Conservation (phyloP, 495 filamentous ascomycete species). For the Pseudomonodictys pantanalensis region DNA sequence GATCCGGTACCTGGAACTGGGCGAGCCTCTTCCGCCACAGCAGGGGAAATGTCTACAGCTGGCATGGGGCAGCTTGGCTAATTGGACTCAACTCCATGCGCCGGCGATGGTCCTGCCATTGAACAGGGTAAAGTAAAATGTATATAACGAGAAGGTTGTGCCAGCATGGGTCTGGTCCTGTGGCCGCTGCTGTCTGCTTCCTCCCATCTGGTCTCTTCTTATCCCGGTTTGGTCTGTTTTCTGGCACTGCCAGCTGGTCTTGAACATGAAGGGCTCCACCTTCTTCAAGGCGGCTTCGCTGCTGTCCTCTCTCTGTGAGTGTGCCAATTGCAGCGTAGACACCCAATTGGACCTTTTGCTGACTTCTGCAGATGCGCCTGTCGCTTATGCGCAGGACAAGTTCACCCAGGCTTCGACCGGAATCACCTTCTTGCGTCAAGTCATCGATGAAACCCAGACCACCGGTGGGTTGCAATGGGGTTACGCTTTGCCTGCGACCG, state of each 20-base stretch:
- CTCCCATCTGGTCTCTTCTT: constrained; percentile 3
- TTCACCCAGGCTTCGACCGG: constrained; percentile 24
- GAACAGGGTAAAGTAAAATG: constrained; percentile 18
- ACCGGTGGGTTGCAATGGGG: constrained; percentile 52
- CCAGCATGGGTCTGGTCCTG: constrained; percentile 12
- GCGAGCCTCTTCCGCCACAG: neutral
- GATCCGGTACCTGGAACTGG: constrained; percentile 28
- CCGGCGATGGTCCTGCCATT: constrained; percentile 8
- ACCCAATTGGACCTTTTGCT: constrained; percentile 7
- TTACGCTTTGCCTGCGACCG: constrained; percentile 50
- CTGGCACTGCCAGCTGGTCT: constrained; percentile 5
- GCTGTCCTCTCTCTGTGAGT: constrained; percentile 29
- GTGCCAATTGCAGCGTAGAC: no score
- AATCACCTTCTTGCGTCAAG: constrained; percentile 25
- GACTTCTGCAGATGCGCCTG: constrained; percentile 6
- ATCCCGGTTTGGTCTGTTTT: constrained; percentile 9
- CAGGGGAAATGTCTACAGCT: constrained; percentile 6
- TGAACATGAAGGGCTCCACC: constrained; percentile 30
- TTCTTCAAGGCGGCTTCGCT: constrained; percentile 31
- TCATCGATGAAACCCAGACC: constrained; percentile 11
- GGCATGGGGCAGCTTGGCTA: constrained; percentile 18
- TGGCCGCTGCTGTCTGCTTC: constrained; percentile 23
- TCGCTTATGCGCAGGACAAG: constrained; percentile 21
- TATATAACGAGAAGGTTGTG: constrained; percentile 24
- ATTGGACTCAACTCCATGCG: constrained; percentile 16